Base-by-base conservation (phyloP, 345 rosid species). In the Euclidium syriacum region DNA sequence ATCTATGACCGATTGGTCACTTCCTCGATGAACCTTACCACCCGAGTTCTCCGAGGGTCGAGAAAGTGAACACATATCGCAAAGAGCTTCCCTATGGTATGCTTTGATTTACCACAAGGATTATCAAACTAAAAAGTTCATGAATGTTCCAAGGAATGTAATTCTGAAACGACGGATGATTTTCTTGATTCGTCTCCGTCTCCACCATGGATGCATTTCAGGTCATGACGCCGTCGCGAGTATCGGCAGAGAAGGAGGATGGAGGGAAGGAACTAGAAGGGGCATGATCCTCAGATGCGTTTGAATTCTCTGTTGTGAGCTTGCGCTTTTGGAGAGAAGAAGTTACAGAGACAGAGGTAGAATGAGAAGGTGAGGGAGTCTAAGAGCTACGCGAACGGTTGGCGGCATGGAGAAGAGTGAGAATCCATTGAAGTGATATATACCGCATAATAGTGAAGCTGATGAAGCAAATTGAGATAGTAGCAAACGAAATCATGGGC, bases 331-430 rank as follows among this genome's bases (percentile, higher is more conserved):
- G 98, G 76, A 86, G 79, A 29, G 96, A 95, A 27, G 98, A 88
- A 36, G 96, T 80, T 78, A 85, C 96, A 51, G 96, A 91, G 29
- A 87, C 98, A 46, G 96, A 90, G 35, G 99, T 97, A 12, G 99
- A 94, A 70, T 95, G 96, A 46, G 99, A 95, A 4, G 98, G 97
- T 18, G 98, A 90, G 26, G 90, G 98, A 27, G 99, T 88, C 67
- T 88, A 85, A 22, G 96, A 95, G 51, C 91, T 88, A 52, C 97
- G 96, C 5, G 75, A 71, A 23, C 75, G 67, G 26, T 85, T 90
- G 51, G 83, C 84, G 12, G 83, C 90, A 63, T 73, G 78, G 58
- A 84, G 80, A 85, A 64, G 89, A 78, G 76, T 78, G 86, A 10
- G 80, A 48, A 36, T 86, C 90, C 94, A 86, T 86, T 8, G 58